Evolutionary conservation across 2,329 filamentous ascomycete genomes (phyloP), one percentile per base, ranked within the genome.

Genomic region (Colletotrichum musicola): DNA sequence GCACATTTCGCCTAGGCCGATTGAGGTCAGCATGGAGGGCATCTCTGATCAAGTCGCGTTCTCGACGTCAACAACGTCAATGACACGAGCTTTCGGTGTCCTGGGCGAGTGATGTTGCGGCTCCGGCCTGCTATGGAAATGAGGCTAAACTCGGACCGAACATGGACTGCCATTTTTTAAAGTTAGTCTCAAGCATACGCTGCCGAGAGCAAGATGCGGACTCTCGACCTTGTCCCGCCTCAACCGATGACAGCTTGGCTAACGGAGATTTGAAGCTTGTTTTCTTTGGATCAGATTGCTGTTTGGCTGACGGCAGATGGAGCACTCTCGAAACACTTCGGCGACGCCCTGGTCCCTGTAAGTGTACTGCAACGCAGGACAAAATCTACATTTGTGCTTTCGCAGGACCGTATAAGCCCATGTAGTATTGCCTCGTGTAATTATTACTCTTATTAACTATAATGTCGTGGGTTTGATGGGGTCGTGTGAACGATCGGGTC

Each of bases 141-240:
- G 13, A 42, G 50, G 9, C 49, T 25, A 30, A n/a, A 46, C 12
- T 58, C 18, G 30, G 38, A 25, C 22, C 22, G 22, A 53, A 44
- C 38, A 40, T 40, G 30, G 49, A 14, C 51, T 49, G n/a, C 5
- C 9, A 25, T 57, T 64, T 64, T 25, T 25, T 10, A 2, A 61
- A 59, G 60, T 64, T 68, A 58, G 44, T 60, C 60, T 64, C 60
- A 35, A 58, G 46, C 64, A 44, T 42, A 51, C 38, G 46, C 53
- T 51, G n/a, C 27, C 40, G 60, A 25, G 4, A 25, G 35, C 53
- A 64, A 58, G 38, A n/a, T 13, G 6, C 25, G 62, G 27, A 9
- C 20, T 42, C 40, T 42, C 44, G 30, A 55, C 20, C 16, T 25
- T 30, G 16, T 59, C 20, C 40, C 54, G 42, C 50, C 30, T 22